These are phyloP conservation scores for Phyllosticta citribraziliensis DNA, from an alignment of 2,329 filamentous ascomycete species.

Conservation along the genomic window DNA sequence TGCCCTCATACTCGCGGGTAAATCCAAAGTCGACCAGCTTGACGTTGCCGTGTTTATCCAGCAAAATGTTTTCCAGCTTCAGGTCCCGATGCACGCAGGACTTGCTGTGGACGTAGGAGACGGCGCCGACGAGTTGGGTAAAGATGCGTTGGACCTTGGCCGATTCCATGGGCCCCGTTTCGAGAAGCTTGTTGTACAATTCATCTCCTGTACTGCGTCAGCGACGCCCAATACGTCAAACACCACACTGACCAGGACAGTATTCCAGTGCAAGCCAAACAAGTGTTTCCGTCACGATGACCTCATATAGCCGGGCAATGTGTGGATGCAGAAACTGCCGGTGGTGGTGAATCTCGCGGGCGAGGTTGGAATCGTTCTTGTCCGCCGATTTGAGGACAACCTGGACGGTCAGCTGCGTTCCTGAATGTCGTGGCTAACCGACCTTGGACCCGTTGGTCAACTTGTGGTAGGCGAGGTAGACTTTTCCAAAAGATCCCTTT, in stretches of 20 bases:
- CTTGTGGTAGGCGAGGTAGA: conserved; percentile 92
- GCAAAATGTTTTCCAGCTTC: conserved; percentile 90
- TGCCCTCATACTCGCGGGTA: conserved; percentile 92
- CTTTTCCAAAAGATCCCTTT: conserved; percentile 96
- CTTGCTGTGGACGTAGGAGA: conserved; percentile 88
- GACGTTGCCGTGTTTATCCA: conserved; percentile 95
- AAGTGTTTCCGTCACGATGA: conserved; percentile 88
- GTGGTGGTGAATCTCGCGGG: conserved; percentile 96
- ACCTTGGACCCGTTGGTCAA: conserved; percentile 98
- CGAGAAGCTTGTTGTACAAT: conserved; percentile 88
- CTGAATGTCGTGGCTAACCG: conserved; percentile 17
- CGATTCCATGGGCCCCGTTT: conserved; percentile 72
- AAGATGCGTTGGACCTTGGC: conserved; percentile 93
- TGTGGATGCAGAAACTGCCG: conserved; percentile 96
- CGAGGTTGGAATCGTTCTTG: conserved; percentile 90
- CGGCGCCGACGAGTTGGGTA: conserved; percentile 87
- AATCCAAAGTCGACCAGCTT: conserved; percentile 98
- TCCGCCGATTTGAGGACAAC: conserved; percentile 98
- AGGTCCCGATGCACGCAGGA: conserved; percentile 94
- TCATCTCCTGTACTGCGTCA: conserved; percentile 61
- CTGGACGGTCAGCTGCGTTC: conserved; percentile 37
- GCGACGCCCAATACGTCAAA: not conserved
- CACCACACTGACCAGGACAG: conserved; percentile 60
- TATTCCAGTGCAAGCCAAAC: conserved; percentile 98
- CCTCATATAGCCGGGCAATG: conserved; percentile 92